Conservation (phyloP, 257 asterid genomes). For the Leonotis leonurus region DNA sequence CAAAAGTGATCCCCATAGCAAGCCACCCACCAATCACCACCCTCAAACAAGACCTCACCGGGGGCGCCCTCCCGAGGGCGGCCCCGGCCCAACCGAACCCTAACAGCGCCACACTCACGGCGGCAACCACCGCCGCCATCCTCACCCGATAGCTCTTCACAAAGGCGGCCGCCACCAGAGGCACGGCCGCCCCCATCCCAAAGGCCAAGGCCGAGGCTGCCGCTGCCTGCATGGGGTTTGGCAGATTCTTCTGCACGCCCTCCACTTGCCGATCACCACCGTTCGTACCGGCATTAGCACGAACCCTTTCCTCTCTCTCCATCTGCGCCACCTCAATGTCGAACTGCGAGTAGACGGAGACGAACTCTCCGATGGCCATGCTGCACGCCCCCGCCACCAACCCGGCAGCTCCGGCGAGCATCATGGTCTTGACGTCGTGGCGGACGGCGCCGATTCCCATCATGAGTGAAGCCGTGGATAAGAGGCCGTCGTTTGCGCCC, state of each 20-base stretch:
- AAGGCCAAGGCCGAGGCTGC: slow-evolving; percentile 54
- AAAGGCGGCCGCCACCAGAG: slow-evolving; percentile 48
- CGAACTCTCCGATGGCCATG: slow-evolving; percentile 80
- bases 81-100: slow-evolving; percentile 58
- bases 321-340: slow-evolving; percentile 61
- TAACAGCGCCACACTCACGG: slow-evolving; percentile 47
- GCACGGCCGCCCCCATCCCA: slow-evolving; percentile 56
- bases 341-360: slow-evolving; percentile 57
- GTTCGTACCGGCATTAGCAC: not conserved
- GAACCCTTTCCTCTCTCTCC: slow-evolving; percentile 16
- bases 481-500: slow-evolving; percentile 67
- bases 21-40: slow-evolving; percentile 62
- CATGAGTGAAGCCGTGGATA: slow-evolving; percentile 66
- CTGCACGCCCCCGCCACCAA: slow-evolving; percentile 63
- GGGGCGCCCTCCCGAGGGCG: slow-evolving; percentile 40
- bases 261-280: not conserved
- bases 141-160: slow-evolving; percentile 32
- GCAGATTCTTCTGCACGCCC: slow-evolving; percentile 25
- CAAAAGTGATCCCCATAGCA: slow-evolving; percentile 70
- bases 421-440: slow-evolving; percentile 44
- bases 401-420: slow-evolving; percentile 60
- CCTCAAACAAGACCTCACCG: slow-evolving; percentile 40
- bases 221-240: slow-evolving; percentile 54
- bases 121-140: slow-evolving; percentile 47
- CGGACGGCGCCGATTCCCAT: slow-evolving; percentile 64